phyloP scores from a whole-genome alignment of 2,329 filamentous ascomycete genomes.

The Monascus ruber region DNA sequence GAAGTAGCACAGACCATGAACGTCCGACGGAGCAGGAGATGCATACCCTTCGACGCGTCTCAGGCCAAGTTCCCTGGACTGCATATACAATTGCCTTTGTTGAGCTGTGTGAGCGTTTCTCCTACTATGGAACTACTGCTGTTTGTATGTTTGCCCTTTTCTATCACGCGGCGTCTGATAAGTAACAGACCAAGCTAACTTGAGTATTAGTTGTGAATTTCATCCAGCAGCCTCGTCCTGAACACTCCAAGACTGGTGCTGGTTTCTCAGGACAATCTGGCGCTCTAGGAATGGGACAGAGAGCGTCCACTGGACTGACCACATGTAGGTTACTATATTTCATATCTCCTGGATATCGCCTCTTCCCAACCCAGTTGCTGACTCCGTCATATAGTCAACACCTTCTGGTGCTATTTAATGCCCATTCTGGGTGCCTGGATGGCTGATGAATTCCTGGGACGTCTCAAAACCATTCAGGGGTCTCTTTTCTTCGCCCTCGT shows the following conservation, averaged over 20 bases:
- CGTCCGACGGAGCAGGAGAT: constrained; percentile 15
- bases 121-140: constrained; percentile 57
- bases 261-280: constrained; percentile 31
- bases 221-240: constrained; percentile 42
- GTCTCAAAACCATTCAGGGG: constrained; percentile 59
- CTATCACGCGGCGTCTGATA: not conserved
- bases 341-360: not conserved
- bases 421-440: constrained; percentile 51
- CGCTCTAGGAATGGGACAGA: constrained; percentile 45
- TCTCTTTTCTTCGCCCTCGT: constrained; percentile 53
- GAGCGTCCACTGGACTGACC: constrained; percentile 36
- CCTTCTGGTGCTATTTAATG: constrained; percentile 53
- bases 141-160: constrained; percentile 39
- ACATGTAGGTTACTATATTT: constrained; percentile 20
- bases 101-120: constrained; percentile 61
- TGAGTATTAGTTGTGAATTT: constrained; percentile 43
- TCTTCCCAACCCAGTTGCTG: not conserved
- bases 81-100: constrained; percentile 58
- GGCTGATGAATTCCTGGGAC: constrained; percentile 59
- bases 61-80: constrained; percentile 42
- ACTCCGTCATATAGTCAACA: constrained; percentile 33
- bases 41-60: constrained; percentile 12
- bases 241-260: constrained; percentile 43
- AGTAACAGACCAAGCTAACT: not conserved
- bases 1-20: not conserved